Base-by-base conservation (phyloP, 805 yeast genomes). In the Pichia scutulata region DNA sequence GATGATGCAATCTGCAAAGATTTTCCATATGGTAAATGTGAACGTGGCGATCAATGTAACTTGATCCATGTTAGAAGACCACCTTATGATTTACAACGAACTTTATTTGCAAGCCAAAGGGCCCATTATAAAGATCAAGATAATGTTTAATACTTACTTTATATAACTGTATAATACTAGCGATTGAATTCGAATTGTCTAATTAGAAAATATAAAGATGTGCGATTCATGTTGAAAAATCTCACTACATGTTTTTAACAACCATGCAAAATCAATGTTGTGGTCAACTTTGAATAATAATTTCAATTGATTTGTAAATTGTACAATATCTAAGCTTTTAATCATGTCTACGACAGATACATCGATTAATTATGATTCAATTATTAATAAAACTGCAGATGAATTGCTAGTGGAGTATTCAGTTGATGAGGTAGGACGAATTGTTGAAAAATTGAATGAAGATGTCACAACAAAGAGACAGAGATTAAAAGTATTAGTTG, bases 31-130 rank as follows among this genome's bases (percentile, higher is more conserved):
- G 67, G 73, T 23, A 70, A 69, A 14, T 90, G 98, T 62, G 77
- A 74, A n/a, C 75, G 97, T 62, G 92, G 89, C 2, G 86, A 82
- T 30, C 76, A 78, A 60, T 90, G 98, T 67, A 90, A 90, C 65
- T 89, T 86, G 65, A 84, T 89, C 77, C 98, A 90, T 65, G 74
- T 83, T 3, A 73, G 82, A 57, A 66, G 73, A 39, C 88, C 95
- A 0, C 62, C 77, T 2, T 60, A 60, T 7, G 48, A 30, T 6
- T 40, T 63, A 5, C 59, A 57, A 36, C 52, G 56, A 25, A 56
- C 44, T 9, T 43, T 62, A n/a, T 54, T 46, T 49, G 52, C 54
- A 21, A 51, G 61, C 40, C 60, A 62, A 44, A 46, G 53, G 12
- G 46, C 45, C 3, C 37, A 51, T 22, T 44, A 37, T 9, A 51